phyloP scores from a whole-genome alignment of 2,329 filamentous ascomycete species.

The Whalleya microplaca region DNA sequence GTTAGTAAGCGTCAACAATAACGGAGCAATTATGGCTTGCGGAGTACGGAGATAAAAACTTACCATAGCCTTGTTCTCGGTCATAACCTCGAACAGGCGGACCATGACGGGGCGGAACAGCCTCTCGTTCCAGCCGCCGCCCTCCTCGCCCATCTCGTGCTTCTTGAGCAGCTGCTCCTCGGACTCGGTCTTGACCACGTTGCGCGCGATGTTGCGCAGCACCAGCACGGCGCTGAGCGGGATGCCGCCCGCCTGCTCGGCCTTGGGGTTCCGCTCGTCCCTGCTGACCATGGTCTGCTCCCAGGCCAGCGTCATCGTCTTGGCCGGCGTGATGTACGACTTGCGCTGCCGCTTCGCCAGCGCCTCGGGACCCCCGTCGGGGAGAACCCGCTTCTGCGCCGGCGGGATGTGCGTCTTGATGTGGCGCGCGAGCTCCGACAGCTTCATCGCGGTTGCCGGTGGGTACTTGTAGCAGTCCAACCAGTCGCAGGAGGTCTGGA shows the following conservation, averaged over 20 bases:
- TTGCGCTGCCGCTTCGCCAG: slow-evolving; percentile 40
- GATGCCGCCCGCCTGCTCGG: slow-evolving; percentile 71
- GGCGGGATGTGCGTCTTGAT: slow-evolving; percentile 69
- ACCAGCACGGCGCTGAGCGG: slow-evolving; percentile 79
- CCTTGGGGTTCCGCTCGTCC: slow-evolving; percentile 62
- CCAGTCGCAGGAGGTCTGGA: slow-evolving; percentile 68
- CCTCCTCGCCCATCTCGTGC: slow-evolving; percentile 50
- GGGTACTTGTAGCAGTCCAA: slow-evolving; percentile 63
- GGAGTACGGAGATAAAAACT: slow-evolving; percentile 28
- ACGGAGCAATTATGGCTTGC: too few relatives aligned
- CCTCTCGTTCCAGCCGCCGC: slow-evolving; percentile 66
- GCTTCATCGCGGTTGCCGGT: slow-evolving; percentile 47
- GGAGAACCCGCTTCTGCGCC: slow-evolving; percentile 35
- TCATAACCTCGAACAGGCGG: slow-evolving; percentile 69
- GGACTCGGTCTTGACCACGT: slow-evolving; percentile 63
- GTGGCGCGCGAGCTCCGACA: slow-evolving; percentile 62
- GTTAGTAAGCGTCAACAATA: neutral
- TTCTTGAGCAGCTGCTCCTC: slow-evolving; percentile 57
- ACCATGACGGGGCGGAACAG: slow-evolving; percentile 69
- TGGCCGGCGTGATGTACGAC: slow-evolving; percentile 58
- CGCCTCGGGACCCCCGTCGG: slow-evolving; percentile 32
- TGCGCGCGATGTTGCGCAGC: slow-evolving; percentile 76
- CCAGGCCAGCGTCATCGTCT: slow-evolving; percentile 57
- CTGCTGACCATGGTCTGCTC: slow-evolving; percentile 60
- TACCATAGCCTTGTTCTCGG: slow-evolving; percentile 68